A percentile compares a stretch with the other conserved stretches of the same genome.
These are phyloP conservation scores for Diaporthe sp. DNA, from an alignment of 2,329 filamentous ascomycete genomes.

Conservation along the genomic window DNA sequence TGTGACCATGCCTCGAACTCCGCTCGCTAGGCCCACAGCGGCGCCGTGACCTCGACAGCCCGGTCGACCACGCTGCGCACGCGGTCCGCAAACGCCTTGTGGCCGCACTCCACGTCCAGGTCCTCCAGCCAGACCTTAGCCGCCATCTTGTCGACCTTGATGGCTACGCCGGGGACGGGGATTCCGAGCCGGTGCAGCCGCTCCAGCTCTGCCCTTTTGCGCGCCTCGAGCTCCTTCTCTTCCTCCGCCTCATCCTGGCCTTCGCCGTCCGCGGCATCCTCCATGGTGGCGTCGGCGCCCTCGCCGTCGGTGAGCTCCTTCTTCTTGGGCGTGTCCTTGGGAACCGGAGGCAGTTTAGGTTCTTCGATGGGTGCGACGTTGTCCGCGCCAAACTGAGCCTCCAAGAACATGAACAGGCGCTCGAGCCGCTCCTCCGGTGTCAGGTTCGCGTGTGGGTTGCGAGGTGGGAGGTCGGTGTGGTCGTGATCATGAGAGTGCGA, in stretches of 20 bases:
- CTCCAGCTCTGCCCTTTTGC: conserved; percentile 77
- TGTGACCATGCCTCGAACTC: too few species aligned
- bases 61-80: conserved; percentile 91
- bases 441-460: conserved; percentile 81
- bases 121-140: conserved; percentile 94
- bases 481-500: conserved; percentile 62
- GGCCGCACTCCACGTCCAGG: conserved; percentile 87
- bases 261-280: conserved; percentile 52
- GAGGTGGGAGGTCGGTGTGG: conserved; percentile 54
- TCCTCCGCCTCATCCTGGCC: conserved; percentile 47
- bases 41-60: conserved; percentile 87
- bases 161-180: conserved; percentile 88
- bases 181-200: conserved; percentile 87
- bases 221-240: conserved; percentile 62
- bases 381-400: conserved; percentile 92
- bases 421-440: conserved; percentile 82
- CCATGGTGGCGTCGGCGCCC: conserved; percentile 52
- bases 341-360: conserved; percentile 65
- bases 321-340: conserved; percentile 28
- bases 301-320: conserved; percentile 45
- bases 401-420: conserved; percentile 93
- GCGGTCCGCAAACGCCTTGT: conserved; percentile 83
- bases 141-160: conserved; percentile 88
- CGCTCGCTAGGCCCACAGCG: conserved; percentile 69
- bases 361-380: conserved; percentile 82